Base-by-base conservation (phyloP, 148 eudicot genomes). In the Limonium bicolor region DNA sequence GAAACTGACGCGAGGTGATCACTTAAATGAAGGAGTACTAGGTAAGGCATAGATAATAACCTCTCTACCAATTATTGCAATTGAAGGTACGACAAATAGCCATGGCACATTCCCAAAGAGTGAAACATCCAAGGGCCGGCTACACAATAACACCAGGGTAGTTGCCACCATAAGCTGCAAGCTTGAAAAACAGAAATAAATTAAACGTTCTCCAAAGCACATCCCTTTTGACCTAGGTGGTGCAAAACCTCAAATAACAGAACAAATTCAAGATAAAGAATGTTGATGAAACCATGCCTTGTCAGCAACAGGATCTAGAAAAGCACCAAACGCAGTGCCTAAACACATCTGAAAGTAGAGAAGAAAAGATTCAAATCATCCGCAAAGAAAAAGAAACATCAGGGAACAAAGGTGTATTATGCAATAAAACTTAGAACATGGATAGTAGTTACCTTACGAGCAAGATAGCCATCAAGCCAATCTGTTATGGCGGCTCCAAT, bases 391-490 rank as follows among this genome's bases (percentile, higher is more conserved):
- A n/a, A n/a, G n/a, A n/a, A n/a, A n/a, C n/a, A n/a, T n/a, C n/a
- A n/a, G n/a, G n/a, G n/a, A n/a, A n/a, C n/a, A n/a, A n/a, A n/a
- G n/a, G n/a, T n/a, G n/a, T n/a, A n/a, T n/a, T n/a, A n/a, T n/a
- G n/a, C n/a, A n/a, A n/a, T n/a, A 38, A 38, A 7, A 12, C 18
- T 6, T 4, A 52, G 26, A 27, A 8, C 15, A 20, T 8, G 18
- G 27, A 43, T 6, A 52, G 35, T 37, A 26, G 11, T 36, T 64
- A 90, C 99, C 87, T 65, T 84, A 27, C 99, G 61, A 32, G 99
- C 99, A 72, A 90, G 73, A 58, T 84, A 84, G 28, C 99, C 99
- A 69, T 90, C 99, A 53, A 90, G 95, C 99, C 99, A 90, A 76
- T 90, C 95, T 16, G 99, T 90, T 55, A 85, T 67, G 56, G 99